Percentiles rank a stretch among this genome's conserved stretches.
Evolutionary conservation across 1,139 yeast genomes (phyloP).

Genomic region (Saccharomycopsis phalli): DNA sequence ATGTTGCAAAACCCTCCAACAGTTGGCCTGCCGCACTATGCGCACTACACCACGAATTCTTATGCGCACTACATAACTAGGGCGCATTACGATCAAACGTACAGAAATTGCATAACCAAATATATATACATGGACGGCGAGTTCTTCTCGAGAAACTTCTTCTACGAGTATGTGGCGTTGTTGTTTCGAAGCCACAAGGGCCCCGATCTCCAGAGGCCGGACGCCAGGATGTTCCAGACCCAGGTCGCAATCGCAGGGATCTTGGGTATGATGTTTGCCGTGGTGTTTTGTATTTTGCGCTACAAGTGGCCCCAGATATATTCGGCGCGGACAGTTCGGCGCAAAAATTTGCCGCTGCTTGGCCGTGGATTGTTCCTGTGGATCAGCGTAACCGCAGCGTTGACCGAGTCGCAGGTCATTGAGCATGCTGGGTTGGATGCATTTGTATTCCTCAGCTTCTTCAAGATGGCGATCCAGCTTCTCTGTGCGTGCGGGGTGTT

Average conservation of each 20-base stretch:
- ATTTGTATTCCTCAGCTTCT: conserved; percentile 65
- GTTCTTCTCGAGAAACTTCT: too few species aligned
- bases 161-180: too few species aligned
- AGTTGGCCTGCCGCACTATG: too few species aligned
- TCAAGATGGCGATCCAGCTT: conserved; percentile 64
- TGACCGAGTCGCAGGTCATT: conserved; percentile 46
- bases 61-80: too few species aligned
- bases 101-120: too few species aligned
- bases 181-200: conserved; percentile 18
- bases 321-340: conserved; percentile 37
- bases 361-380: conserved; percentile 41
- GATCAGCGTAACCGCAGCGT: conserved; percentile 41
- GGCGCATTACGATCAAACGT: too few species aligned
- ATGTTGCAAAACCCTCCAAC: too few species aligned
- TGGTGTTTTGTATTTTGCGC: conserved; percentile 56
- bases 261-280: conserved; percentile 56
- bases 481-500: conserved; percentile 49
- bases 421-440: conserved; percentile 63
- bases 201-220: conserved; percentile 34
- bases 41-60: too few species aligned
- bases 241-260: conserved; percentile 54
- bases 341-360: conserved; percentile 17
- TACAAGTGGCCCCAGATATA: conserved; percentile 64
- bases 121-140: too few species aligned
- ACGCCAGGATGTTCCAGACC: conserved; percentile 35